Base-by-base conservation (phyloP, 2,329 filamentous ascomycete genomes). In the Epicoccum nigrum region DNA sequence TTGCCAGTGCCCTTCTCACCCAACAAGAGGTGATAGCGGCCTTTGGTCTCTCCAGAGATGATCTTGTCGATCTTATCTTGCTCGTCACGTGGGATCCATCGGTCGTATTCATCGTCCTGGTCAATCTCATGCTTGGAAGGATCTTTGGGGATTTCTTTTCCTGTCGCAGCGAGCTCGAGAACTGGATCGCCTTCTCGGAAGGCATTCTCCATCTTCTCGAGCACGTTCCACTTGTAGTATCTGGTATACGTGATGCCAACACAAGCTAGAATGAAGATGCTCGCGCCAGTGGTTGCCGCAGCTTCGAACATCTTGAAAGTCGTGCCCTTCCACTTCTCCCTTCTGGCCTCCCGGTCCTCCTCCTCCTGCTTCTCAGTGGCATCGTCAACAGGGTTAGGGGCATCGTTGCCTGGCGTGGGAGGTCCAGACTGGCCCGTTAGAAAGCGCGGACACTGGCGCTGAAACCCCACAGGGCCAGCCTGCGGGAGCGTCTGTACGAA, bases 1-100 rank as follows among this genome's bases (percentile, higher is more conserved):
- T 99, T 99, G 6, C 94, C 94, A 0, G 90, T 95, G 4, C 94
- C 94, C 76, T 99, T 97, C 69, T 97, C 94, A 35, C 94, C 94
- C 38, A 97, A 86, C 2, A 99, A 79, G 2, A 99, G 81, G 73
- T 94, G 90, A 68, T 99, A 99, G 68, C 95, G 92, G 9, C 94
- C 94, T 37, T 79, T 79, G 21, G 84, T 80, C 2, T 80, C 75
- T 1, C 94, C 94, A 39, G 82, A 77, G 19, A 99, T 83, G 58
- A 99, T 97, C n/a, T 77, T 79, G 71, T 99, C 88, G 56, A 99
- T 87, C 53, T 82, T 84, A 4, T 77, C 72, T 71, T 99, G 94
- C 77, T 99, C 93, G 12, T 88, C 85, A 21, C 93, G 86, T 58
- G 83, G 75, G 41, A 97, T 86, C 94, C 94, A 97, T 64, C 89